Conservation (phyloP, 805 yeast genomes). For the Wickerhamiella nectarea region DNA sequence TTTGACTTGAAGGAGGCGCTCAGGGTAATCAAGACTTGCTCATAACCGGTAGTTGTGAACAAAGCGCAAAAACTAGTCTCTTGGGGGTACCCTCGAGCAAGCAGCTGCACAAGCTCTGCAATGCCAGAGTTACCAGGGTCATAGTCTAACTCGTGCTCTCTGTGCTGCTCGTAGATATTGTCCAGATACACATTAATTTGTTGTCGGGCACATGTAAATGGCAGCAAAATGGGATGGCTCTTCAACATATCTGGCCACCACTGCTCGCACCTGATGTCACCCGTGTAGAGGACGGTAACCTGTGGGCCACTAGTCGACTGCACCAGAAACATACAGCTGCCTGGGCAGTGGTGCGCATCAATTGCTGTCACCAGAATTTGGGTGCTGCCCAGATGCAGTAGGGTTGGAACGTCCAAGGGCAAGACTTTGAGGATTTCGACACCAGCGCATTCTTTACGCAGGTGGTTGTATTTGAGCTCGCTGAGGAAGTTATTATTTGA, state of each 20-base stretch:
- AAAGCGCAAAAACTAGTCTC: conserved; percentile 31
- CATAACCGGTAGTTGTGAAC: conserved; percentile 38
- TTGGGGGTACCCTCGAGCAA: conserved; percentile 32
- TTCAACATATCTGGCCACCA: conserved; percentile 36
- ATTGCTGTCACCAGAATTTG: conserved; percentile 31
- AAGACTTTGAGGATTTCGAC: conserved; percentile 16
- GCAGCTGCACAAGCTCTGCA: conserved; percentile 22
- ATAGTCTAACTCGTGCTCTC: conserved; percentile 37
- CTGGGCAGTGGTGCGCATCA: conserved; percentile 47
- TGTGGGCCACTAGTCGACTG: conserved; percentile 26
- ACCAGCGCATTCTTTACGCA: conserved; percentile 17
- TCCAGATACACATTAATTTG: conserved; percentile 40
- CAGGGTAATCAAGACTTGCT: conserved; percentile 37
- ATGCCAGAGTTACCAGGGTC: conserved; percentile 33
- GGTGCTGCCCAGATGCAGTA: conserved; percentile 14
- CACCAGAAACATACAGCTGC: conserved; percentile 41
- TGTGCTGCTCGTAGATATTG: conserved; percentile 38
- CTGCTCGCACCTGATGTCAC: conserved; percentile 43
- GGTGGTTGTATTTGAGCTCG: conserved; percentile 17
- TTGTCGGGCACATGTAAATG: conserved; percentile 28
- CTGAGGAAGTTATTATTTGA: conserved; percentile 14
- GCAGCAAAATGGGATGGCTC: conserved; percentile 31
- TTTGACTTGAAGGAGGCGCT: conserved; percentile 19
- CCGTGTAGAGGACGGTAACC: conserved; percentile 36
- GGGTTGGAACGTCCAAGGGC: conserved; percentile 12